Percentiles rank a stretch among this genome's conserved stretches.
Evolutionary conservation across 345 rosid genomes (phyloP).

Genomic region (Murraya koenigii): DNA sequence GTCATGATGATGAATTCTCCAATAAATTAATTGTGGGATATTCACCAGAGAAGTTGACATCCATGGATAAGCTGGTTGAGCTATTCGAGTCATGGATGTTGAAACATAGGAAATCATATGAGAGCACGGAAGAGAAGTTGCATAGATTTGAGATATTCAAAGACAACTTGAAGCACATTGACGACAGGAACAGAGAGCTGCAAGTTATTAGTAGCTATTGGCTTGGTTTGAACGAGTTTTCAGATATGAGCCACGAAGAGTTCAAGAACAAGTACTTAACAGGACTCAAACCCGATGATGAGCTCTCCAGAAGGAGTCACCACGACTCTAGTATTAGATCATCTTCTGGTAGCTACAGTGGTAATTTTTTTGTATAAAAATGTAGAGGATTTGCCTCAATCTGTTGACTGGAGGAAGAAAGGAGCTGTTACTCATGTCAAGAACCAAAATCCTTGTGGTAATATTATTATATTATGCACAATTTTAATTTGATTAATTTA

Average conservation of each 20-base stretch:
- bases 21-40: background rate
- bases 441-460: conserved; percentile 82
- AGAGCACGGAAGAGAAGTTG: conserved; percentile 56
- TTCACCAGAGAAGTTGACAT: background rate
- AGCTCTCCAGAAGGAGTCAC: conserved; percentile 19
- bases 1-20: background rate
- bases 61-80: conserved; percentile 41
- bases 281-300: conserved; percentile 33
- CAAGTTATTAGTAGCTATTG: conserved; percentile 41
- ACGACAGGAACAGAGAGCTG: conserved; percentile 53
- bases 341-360: background rate
- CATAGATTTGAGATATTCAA: conserved; percentile 61
- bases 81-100: conserved; percentile 75
- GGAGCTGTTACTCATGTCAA: conserved; percentile 70
- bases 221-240: conserved; percentile 77
- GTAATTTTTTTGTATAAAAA: conserved; percentile 33
- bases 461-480: too few relatives aligned
- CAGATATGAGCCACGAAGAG: conserved; percentile 73
- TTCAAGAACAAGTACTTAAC: conserved; percentile 66
- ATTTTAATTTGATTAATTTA: too few relatives aligned
- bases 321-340: background rate
- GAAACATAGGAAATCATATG: conserved; percentile 52
- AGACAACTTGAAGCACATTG: conserved; percentile 71
- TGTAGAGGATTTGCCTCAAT: conserved; percentile 44
- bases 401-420: conserved; percentile 85